Evolutionary conservation across 108 stramenopile species (phyloP).

Genomic region (Skeletonema tropicum): DNA sequence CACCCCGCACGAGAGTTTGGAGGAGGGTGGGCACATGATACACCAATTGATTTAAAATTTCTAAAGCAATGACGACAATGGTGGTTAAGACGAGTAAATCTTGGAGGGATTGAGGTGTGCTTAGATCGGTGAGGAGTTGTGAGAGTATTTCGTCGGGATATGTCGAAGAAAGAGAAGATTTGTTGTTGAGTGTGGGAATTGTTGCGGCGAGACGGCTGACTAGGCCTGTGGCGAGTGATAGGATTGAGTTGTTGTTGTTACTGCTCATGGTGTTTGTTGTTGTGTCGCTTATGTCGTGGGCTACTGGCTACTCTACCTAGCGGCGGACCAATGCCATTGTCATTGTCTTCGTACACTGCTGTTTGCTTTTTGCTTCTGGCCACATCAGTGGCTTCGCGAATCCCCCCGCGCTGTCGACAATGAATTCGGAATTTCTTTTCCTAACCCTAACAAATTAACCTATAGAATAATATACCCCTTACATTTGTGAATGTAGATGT

Average conservation of each 20-base stretch:
- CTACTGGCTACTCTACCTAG: no score
- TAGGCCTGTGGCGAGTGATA: slow-evolving; percentile 3
- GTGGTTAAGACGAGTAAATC: slow-evolving; percentile 36
- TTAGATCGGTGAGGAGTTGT: slow-evolving; percentile 9
- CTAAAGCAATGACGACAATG: slow-evolving; percentile 25
- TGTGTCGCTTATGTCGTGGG: neutral
- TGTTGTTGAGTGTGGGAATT: slow-evolving; percentile 11
- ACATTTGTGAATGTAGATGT: no score
- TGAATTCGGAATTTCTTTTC: no score
- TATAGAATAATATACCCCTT: no score
- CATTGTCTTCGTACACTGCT: no score
- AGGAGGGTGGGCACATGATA: slow-evolving; percentile 22
- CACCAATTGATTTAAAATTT: slow-evolving; percentile 25
- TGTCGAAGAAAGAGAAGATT: neutral
- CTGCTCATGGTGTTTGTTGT: neutral
- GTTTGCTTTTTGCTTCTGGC: no score
- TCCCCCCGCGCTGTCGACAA: no score
- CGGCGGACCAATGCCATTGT: no score
- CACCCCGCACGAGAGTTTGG: neutral
- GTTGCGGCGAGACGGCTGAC: slow-evolving; percentile 32
- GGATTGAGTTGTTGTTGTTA: neutral
- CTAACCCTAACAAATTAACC: no score
- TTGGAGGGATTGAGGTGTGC: slow-evolving; percentile 15
- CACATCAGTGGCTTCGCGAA: no score
- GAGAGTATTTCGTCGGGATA: neutral